Conservation (phyloP, 495 filamentous ascomycete species). For the Diplogelasinospora grovesii region DNA sequence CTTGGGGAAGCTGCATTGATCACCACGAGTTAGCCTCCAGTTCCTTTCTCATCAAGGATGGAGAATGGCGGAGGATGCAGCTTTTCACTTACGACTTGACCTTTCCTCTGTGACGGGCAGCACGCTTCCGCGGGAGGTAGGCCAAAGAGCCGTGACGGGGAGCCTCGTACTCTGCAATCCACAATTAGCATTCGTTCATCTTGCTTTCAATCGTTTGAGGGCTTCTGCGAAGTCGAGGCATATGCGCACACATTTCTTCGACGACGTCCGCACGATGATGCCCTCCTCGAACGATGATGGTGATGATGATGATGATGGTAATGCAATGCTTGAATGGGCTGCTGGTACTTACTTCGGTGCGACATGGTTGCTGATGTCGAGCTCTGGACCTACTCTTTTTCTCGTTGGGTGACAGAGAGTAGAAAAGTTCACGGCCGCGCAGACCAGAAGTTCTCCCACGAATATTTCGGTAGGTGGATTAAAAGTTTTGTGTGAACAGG, state of each 20-base stretch:
- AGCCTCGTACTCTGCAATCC: slow-evolving; percentile 73
- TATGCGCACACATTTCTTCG: too few species aligned
- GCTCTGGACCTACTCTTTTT: too few species aligned
- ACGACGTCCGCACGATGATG: too few species aligned
- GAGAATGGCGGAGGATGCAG: too few species aligned
- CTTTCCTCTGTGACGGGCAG: slow-evolving; percentile 92
- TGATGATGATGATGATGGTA: too few species aligned
- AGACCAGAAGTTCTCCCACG: slow-evolving; percentile 4
- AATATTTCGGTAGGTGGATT: slow-evolving; percentile 15
- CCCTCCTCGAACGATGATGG: background rate
- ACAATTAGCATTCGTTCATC: slow-evolving; percentile 10
- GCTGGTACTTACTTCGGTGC: slow-evolving; percentile 31
- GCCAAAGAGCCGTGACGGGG: slow-evolving; percentile 98
- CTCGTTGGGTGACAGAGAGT: slow-evolving; percentile 23
- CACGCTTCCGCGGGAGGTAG: slow-evolving; percentile 95
- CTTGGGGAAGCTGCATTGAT: slow-evolving; percentile 81
- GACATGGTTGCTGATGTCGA: slow-evolving; percentile 31
- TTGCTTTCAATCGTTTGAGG: too few species aligned
- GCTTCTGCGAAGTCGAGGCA: too few species aligned
- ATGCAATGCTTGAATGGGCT: too few species aligned
- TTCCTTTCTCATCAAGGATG: background rate
- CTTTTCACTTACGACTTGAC: slow-evolving; percentile 77
- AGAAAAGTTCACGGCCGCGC: slow-evolving; percentile 14
- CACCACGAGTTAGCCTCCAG: slow-evolving; percentile 18
- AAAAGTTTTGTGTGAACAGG: slow-evolving; percentile 27